Evolutionary conservation across 768 basidiomycete species (phyloP).

Genomic region (Auricularia sp.): DNA sequence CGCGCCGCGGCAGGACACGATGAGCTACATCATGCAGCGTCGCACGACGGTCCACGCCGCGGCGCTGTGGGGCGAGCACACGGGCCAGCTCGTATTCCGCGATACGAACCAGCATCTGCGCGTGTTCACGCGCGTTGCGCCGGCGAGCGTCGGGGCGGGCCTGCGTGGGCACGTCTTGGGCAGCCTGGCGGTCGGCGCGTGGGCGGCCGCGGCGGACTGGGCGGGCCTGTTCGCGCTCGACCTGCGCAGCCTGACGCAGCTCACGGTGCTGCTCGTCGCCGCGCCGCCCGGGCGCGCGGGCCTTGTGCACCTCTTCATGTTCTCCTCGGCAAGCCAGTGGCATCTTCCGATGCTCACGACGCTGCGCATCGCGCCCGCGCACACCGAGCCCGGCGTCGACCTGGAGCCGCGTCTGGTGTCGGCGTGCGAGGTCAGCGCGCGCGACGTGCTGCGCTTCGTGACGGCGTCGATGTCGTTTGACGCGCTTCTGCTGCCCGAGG

Average conservation of each 20-base stretch:
- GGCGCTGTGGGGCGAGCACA: not conserved
- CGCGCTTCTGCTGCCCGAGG: not conserved
- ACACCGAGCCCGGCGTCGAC: not conserved
- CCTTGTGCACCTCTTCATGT: not conserved
- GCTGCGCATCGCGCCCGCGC: not conserved
- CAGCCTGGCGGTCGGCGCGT: not conserved
- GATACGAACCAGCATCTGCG: not conserved
- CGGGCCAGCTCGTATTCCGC: not conserved
- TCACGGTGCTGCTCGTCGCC: not conserved
- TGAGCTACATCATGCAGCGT: not conserved
- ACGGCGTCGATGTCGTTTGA: not conserved
- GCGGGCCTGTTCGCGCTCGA: not conserved
- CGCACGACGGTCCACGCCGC: not conserved
- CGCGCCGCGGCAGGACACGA: not conserved
- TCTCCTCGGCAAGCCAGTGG: not conserved
- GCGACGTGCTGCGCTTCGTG: not conserved
- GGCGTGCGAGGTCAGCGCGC: not conserved
- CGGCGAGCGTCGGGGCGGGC: not conserved
- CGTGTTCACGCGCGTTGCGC: not conserved
- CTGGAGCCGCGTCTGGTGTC: not conserved
- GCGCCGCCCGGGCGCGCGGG: not conserved
- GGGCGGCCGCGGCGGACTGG: not conserved
- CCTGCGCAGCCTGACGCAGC: not conserved
- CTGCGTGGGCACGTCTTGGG: not conserved
- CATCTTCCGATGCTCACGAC: not conserved